Percentiles rank a stretch among this genome's conserved stretches.
Evolutionary conservation across 805 yeast species (phyloP).

Genomic region (Barnettozyma sp.): DNA sequence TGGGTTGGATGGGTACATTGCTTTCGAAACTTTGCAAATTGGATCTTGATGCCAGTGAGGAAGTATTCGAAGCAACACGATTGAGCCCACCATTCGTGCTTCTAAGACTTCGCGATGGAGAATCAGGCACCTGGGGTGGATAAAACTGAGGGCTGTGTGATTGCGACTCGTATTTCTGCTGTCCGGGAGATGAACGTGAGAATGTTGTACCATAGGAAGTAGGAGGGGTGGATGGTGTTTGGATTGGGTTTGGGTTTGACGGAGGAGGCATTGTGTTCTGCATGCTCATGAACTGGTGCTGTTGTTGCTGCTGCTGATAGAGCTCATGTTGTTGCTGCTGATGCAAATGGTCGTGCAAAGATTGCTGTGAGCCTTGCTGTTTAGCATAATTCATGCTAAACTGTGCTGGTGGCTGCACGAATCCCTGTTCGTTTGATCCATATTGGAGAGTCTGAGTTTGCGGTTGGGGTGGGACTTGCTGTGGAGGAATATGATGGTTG

Average conservation of each 20-base stretch:
- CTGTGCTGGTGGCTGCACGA: conserved; percentile 30
- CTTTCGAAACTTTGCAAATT: conserved; percentile 6
- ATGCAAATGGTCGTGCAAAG: conserved; percentile 31
- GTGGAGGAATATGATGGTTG: conserved; percentile 14
- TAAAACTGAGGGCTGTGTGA: conserved; percentile 24
- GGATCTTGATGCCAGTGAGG: conserved; percentile 20
- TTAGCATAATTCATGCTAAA: conserved; percentile 32
- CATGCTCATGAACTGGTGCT: conserved; percentile 21
- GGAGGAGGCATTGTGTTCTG: conserved; percentile 27
- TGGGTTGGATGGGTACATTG: conserved; percentile 17
- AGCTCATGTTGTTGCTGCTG: conserved; percentile 29
- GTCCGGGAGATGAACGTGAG: conserved; percentile 21
- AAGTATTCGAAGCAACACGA: conserved; percentile 21
- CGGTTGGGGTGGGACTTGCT: conserved; percentile 11
- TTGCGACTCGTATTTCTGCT: conserved; percentile 22
- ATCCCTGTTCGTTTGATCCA: conserved; percentile 18
- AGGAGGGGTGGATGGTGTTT: conserved; percentile 20
- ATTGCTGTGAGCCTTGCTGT: conserved; percentile 34
- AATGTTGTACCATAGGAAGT: conserved; percentile 14
- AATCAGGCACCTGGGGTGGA: conserved; percentile 28
- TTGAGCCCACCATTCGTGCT: conserved; percentile 22
- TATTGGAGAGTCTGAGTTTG: conserved; percentile 12
- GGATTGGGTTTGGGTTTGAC: conserved; percentile 17
- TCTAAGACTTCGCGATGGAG: conserved; percentile 27
- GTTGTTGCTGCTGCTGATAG: conserved; percentile 27